Evolutionary conservation across 306 rosid species (phyloP).

Genomic region (Quercus robur): DNA sequence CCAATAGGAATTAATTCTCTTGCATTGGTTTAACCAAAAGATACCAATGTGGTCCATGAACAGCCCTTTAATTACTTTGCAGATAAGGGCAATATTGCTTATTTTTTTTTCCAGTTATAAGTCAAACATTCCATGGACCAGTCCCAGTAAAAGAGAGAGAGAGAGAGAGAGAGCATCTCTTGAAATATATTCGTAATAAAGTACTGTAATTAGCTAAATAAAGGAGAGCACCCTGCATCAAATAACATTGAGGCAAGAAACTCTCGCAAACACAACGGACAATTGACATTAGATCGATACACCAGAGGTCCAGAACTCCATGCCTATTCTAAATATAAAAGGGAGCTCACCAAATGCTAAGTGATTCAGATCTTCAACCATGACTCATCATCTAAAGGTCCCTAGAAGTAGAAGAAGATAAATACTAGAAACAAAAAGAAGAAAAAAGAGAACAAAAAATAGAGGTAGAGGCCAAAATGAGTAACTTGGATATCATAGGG

Average conservation of each 20-base stretch:
- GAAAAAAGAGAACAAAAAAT: neutral
- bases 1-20: neutral
- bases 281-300: constrained; percentile 30
- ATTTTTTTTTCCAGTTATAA: constrained; percentile 11
- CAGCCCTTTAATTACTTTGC: constrained; percentile 9
- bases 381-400: neutral
- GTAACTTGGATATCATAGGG: neutral
- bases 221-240: constrained; percentile 15
- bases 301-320: constrained; percentile 40
- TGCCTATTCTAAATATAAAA: constrained; percentile 10
- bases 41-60: constrained; percentile 17
- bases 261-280: constrained; percentile 26
- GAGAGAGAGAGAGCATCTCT: constrained; percentile 12
- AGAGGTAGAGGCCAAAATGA: neutral
- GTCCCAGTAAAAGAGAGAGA: constrained; percentile 26
- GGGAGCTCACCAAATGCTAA: constrained; percentile 15
- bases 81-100: neutral
- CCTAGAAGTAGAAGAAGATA: neutral
- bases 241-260: constrained; percentile 22
- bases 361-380: constrained; percentile 2
- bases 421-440: neutral
- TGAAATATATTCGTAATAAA: constrained; percentile 9
- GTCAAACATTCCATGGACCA: constrained; percentile 51
- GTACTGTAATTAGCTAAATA: constrained; percentile 14
- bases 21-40: constrained; percentile 10